These are phyloP conservation scores for Aspergillus diversus DNA, from an alignment of 495 filamentous ascomycete genomes.

Conservation along the genomic window DNA sequence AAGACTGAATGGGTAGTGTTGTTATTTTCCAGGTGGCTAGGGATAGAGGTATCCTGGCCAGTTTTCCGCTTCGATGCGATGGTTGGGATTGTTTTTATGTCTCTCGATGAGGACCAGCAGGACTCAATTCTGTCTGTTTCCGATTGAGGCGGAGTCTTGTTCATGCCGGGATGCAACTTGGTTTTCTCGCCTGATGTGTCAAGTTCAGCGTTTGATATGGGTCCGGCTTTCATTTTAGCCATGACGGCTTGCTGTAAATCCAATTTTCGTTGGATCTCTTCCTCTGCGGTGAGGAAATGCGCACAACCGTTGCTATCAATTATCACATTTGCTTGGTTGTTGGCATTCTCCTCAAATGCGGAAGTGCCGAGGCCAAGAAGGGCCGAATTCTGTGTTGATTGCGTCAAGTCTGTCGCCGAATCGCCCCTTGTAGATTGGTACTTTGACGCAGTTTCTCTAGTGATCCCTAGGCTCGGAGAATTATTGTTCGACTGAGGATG, in stretches of 20 bases:
- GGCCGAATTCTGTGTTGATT: not conserved
- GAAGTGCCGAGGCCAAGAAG: not conserved
- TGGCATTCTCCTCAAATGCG: not conserved
- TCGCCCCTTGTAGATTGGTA: slow-evolving; percentile 3
- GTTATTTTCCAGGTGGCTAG: not conserved
- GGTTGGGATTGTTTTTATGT: not conserved
- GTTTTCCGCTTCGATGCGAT: not conserved
- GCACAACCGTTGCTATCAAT: slow-evolving; percentile 29
- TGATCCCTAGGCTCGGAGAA: slow-evolving; percentile 20
- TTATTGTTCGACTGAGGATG: slow-evolving; percentile 5
- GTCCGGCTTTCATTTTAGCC: slow-evolving; percentile 32
- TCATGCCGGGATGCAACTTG: not conserved
- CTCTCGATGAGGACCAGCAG: slow-evolving; percentile 2
- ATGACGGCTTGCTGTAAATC: slow-evolving; percentile 33
- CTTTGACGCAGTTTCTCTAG: not conserved
- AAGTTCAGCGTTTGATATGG: not conserved
- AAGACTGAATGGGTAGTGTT: not conserved
- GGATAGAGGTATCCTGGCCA: not conserved
- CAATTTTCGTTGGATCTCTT: slow-evolving; percentile 26
- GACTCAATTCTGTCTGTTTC: slow-evolving; percentile 6
- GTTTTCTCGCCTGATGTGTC: not conserved
- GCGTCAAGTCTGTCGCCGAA: not conserved
- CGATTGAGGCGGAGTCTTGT: not conserved
- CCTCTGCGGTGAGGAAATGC: slow-evolving; percentile 24
- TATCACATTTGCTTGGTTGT: slow-evolving; percentile 20